phyloP scores from a whole-genome alignment of 1,139 yeast species.

The Debaryomyces singareniensis region DNA sequence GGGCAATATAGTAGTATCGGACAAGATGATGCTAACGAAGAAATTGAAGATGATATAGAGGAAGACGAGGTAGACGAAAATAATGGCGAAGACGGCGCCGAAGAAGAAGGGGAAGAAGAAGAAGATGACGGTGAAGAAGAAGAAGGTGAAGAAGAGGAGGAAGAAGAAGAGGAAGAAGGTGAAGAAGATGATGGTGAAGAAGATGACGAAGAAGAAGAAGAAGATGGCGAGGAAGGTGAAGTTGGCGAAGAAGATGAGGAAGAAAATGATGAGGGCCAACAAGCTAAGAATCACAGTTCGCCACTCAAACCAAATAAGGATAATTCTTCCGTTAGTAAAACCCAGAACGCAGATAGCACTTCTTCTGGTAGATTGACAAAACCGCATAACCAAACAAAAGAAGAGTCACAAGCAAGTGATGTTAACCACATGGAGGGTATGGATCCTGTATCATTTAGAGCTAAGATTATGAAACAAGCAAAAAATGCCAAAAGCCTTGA shows the following conservation, averaged over 20 bases:
- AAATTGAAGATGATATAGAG: slow-evolving; percentile 13
- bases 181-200: slow-evolving; percentile 12
- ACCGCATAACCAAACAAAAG: slow-evolving; percentile 10
- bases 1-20: slow-evolving; percentile 17
- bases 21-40: slow-evolving; percentile 18
- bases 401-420: slow-evolving; percentile 6
- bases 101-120: slow-evolving; percentile 9
- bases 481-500: slow-evolving; percentile 45
- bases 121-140: slow-evolving; percentile 15
- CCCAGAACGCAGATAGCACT: background rate
- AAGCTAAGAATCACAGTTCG: background rate
- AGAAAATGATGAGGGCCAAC: slow-evolving; percentile 1
- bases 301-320: background rate
- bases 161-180: slow-evolving; percentile 15
- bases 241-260: slow-evolving; percentile 7
- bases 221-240: slow-evolving; percentile 6
- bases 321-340: background rate
- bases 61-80: slow-evolving; percentile 14
- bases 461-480: slow-evolving; percentile 36
- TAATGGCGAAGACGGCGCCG: slow-evolving; percentile 13
- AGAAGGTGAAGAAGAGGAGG: slow-evolving; percentile 12
- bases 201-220: slow-evolving; percentile 11
- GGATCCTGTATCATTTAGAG: slow-evolving; percentile 18
- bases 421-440: slow-evolving; percentile 3
- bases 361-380: slow-evolving; percentile 9